Percentiles rank a stretch among this genome's conserved stretches.
Evolutionary conservation across 2,329 filamentous ascomycete genomes (phyloP).

Genomic region (Nigrospora oryzae): DNA sequence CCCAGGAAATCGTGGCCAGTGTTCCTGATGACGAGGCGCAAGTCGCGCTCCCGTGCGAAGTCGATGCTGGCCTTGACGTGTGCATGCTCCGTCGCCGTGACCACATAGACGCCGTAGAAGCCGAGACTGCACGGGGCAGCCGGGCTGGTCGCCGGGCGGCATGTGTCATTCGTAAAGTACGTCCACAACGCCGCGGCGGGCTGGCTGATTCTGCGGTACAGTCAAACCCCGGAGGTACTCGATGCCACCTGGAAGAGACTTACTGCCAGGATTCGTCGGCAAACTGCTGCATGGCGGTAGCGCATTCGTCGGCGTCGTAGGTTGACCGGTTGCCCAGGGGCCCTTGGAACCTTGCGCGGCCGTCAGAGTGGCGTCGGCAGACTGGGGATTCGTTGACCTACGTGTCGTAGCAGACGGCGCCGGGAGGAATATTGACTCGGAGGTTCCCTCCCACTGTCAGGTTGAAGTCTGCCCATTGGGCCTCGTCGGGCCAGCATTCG

Average conservation of each 20-base stretch:
- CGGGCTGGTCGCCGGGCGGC: conserved; percentile 23
- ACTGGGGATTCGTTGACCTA: background rate
- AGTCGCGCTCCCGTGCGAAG: conserved; percentile 36
- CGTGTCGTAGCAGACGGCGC: conserved; percentile 23
- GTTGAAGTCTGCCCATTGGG: conserved; percentile 22
- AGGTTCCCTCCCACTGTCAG: conserved; percentile 26
- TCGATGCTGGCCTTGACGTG: conserved; percentile 21
- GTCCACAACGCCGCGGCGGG: conserved; percentile 27
- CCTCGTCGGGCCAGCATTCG: conserved; percentile 19
- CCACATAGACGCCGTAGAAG: conserved; percentile 27
- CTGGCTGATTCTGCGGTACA: conserved; percentile 14
- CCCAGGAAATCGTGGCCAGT: conserved; percentile 51
- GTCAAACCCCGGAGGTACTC: conserved; percentile 3
- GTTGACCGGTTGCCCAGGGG: conserved; percentile 25
- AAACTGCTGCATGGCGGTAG: conserved; percentile 19
- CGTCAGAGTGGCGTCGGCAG: too few relatives aligned
- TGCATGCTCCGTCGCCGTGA: conserved; percentile 16
- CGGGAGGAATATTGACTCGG: conserved; percentile 18
- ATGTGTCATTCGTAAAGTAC: conserved; percentile 34
- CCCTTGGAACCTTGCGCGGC: conserved; percentile 17
- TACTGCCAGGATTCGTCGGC: conserved; percentile 27
- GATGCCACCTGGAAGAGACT: conserved; percentile 8
- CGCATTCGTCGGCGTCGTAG: conserved; percentile 25
- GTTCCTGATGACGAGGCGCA: conserved; percentile 46
- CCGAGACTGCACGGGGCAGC: conserved; percentile 26